phyloP scores from a whole-genome alignment of 768 basidiomycete genomes.

The Lactarius psammicola region DNA sequence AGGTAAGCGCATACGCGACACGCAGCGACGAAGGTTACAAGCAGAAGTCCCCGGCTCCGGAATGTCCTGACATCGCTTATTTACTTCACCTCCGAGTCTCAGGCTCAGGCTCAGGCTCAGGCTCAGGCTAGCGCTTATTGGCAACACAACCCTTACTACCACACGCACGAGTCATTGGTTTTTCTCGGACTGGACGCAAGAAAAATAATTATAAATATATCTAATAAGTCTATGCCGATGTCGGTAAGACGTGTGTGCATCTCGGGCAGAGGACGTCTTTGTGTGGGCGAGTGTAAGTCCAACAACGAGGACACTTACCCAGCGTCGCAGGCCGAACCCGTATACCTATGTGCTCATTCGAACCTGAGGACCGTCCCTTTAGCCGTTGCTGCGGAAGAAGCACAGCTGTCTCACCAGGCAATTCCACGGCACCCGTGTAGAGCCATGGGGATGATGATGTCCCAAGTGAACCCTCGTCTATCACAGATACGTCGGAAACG shows the following conservation, averaged over 20 bases:
- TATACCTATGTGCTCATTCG: constrained; percentile 41
- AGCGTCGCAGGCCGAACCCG: constrained; percentile 58
- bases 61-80: constrained; percentile 8
- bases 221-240: constrained; percentile 13
- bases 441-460: constrained; percentile 48
- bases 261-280: constrained; percentile 61
- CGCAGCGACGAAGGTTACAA: constrained; percentile 7
- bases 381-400: neutral
- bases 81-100: constrained; percentile 8
- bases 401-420: constrained; percentile 44
- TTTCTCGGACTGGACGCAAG: neutral
- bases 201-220: constrained; percentile 17
- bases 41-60: neutral
- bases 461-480: constrained; percentile 45
- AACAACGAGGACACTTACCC: constrained; percentile 88
- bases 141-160: neutral
- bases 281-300: constrained; percentile 64
- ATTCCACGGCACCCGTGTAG: constrained; percentile 43
- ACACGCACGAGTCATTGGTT: neutral
- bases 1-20: constrained; percentile 24
- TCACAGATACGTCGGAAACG: constrained; percentile 65
- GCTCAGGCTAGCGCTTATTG: neutral
- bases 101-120: too few species aligned
- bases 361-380: constrained; percentile 24
- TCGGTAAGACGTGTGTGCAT: constrained; percentile 44